Evolutionary conservation across 352 stramenopile genomes (phyloP), one percentile per base, ranked within the genome.

Genomic region (Globisporangium irregulare): DNA sequence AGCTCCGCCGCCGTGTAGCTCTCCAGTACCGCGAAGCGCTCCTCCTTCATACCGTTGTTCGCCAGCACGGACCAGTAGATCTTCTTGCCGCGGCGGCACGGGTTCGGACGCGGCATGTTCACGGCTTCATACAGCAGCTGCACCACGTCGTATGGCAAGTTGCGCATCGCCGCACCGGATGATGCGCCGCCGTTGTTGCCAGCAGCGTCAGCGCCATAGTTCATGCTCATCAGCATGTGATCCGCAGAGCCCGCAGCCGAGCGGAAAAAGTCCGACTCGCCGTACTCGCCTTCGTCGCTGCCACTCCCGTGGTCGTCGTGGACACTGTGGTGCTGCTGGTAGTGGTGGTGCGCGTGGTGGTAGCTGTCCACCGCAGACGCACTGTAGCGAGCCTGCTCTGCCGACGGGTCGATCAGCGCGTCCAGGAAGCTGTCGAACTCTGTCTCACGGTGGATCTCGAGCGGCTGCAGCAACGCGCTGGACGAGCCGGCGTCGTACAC

Each of bases 11-110:
- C 80, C 55, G 82, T 89, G 76, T 89, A 92, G 65, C 83, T 74
- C 15, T 75, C 77, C 29, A 92, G 64, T 58, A 76, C 73, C 14
- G 67, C 69, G 54, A 92, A 92, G 12, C 81, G 80, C 22, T 79
- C 73, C 27, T 90, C 81, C 56, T 89, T 89, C 75, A 90, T 89
- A 41, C 81, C 82, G 24, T 82, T 82, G 56, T 82, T 90, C 38
- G 84, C 80, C 8, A 92, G 76, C 63, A 90, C 82, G 18, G 72
- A 80, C 84, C 84, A 92, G 65, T 90, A 86, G 51, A 92, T 84
- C 66, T 92, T 91, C 71, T 89, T 88, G 43, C 82, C 80, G 5
- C 79, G 79, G 62, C 84, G 84, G 59, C 84, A 92, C 54, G 84
- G 74, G 64, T 92, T 92, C n/a, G 81, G 79, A 22, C 84, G 80